Base-by-base conservation (phyloP, 305 asterid genomes). In the Fraxinus dipetala region DNA sequence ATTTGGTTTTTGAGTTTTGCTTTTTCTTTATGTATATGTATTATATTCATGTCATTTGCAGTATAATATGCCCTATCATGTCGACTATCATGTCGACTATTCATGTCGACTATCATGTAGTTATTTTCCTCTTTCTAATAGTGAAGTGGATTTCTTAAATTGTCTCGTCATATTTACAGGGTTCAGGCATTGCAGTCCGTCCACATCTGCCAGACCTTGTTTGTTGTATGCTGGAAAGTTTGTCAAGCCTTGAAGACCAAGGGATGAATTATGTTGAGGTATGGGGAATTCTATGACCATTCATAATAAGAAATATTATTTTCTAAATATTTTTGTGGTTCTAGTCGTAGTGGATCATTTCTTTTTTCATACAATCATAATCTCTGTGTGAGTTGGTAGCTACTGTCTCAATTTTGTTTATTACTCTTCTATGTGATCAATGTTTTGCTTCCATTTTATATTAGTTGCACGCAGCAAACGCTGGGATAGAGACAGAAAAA, bases 251-350 rank as follows among this genome's bases (percentile, higher is more conserved):
- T 78, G 99, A 96, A 90, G 99, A 96, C 89, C 99, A 94, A 85
- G 98, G 98, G 75, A 89, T 96, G 90, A 96, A 96, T 86, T 96
- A 96, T 82, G 97, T 96, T 78, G 99, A 94, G 98, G 99, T 96
- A 65, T 81, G 91, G 82, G 72, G 78, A 69, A 72, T 85, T 43
- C 78, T 81, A 75, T 80, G 45, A 78, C 59, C 72, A 72, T 82
- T 67, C 48, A 77, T 74, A 75, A 75, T 54, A 20, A 6, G 56
- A 61, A 63, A 18, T 43, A 30, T 43, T 54, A 69, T 43, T 43
- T 86, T 69, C 54, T 31, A 28, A 18, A 11, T 43, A 22, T 38
- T 36, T 35, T 61, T 26, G 32, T 38, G 69, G 78, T 80, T 43
- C 78, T 34, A 48, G 32, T 63, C 43, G 35, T 61, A 69, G 22